Evolutionary conservation across 176 grass and related monocot species (phyloP), one percentile per base, ranked within the genome.

Genomic region (Triticum monococcum): DNA sequence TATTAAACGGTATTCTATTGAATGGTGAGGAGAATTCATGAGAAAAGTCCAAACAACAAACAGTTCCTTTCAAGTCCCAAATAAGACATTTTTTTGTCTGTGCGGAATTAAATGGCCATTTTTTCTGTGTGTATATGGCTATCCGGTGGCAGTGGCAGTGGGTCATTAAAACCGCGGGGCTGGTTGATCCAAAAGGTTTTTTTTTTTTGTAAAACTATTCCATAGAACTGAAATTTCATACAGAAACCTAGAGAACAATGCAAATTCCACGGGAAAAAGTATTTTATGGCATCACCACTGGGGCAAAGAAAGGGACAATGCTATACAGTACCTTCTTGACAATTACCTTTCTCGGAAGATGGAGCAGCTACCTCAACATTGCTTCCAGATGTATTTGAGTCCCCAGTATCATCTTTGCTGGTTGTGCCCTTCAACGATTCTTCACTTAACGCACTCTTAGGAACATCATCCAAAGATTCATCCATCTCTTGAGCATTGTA

Each of bases 311-410:
- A 52, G 48, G 48, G 60, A 63, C 9, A n/a, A 23, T 24, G 59
- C 3, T 24, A 61, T 20, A 61, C 22, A 9, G 1, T 61, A 3
- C 22, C 22, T 25, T 63, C 3, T 9, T 63, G 3, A 67, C 6
- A 67, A 33, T 18, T 28, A 67, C 26, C 85, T 83, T 81, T 88
- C 30, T 86, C 74, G 8, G 18, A 78, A 48, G 66, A 79, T 68
- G 48, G 64, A 66, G 26, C 24, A 66, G 12, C 64, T 81, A 83
- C 72, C 43, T 90, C 89, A 64, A 48, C 64, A 92, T 80, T 83
- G 76, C 67, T 91, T 46, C 17, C 54, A 73, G 78, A 82, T 79
- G 65, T 64, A 48, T 90, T 97, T 80, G 95, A 95, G 86, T 66
- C 28, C 26, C 5, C 26, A 31, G 12, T 12, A 66, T 66, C 63